Evolutionary conservation across 2,329 filamentous ascomycete genomes (phyloP).

Genomic region (Alternaria consortialis): DNA sequence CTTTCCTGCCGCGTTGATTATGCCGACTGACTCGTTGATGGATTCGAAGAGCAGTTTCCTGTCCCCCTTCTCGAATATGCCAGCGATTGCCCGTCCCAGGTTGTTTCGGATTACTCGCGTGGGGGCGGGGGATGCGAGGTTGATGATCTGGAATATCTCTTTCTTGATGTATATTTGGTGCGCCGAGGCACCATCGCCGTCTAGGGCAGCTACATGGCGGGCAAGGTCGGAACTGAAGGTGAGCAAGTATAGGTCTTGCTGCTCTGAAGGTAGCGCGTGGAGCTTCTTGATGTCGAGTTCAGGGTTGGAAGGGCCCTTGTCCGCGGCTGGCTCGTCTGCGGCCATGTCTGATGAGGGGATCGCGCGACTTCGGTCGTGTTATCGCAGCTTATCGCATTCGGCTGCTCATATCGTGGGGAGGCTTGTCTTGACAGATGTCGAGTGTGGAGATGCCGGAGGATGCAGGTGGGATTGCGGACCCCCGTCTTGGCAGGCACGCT

Average conservation of each 20-base stretch:
- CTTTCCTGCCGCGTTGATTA: constrained; percentile 75
- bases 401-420: constrained; percentile 32
- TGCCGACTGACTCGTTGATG: constrained; percentile 82
- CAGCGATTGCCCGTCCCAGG: constrained; percentile 81
- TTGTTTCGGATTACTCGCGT: constrained; percentile 91
- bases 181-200: constrained; percentile 80
- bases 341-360: constrained; percentile 35
- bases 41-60: constrained; percentile 93
- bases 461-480: constrained; percentile 35
- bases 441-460: constrained; percentile 28
- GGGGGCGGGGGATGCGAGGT: constrained; percentile 79
- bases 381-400: constrained; percentile 10
- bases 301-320: constrained; percentile 62
- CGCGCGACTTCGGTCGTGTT: constrained; percentile 14
- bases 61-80: constrained; percentile 85
- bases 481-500: constrained; percentile 36
- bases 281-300: constrained; percentile 93
- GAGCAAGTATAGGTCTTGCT: constrained; percentile 93
- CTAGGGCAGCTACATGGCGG: constrained; percentile 78
- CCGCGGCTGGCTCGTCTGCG: constrained; percentile 43
- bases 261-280: constrained; percentile 86
- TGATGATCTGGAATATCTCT: constrained; percentile 92
- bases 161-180: constrained; percentile 94
- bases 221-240: constrained; percentile 85
- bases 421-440: constrained; percentile 26